These are phyloP conservation scores for Thraustochytrium striatum DNA, from an alignment of 352 stramenopile genomes.

Conservation along the genomic window DNA sequence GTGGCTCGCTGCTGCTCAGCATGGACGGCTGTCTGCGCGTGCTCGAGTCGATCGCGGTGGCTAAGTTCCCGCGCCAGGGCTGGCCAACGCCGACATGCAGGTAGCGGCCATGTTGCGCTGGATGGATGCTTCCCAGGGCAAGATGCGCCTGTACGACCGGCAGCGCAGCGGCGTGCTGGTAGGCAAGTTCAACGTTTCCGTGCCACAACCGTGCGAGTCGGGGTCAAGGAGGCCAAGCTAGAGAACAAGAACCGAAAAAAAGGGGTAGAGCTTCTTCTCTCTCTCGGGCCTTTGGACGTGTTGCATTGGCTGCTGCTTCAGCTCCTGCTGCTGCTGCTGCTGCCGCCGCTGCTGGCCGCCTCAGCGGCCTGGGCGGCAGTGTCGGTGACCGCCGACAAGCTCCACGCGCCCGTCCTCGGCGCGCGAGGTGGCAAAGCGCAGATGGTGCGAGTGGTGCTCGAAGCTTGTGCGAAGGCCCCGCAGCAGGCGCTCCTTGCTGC, in stretches of 20 bases:
- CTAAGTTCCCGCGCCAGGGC: neutral
- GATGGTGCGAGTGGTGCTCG: constrained; percentile 32
- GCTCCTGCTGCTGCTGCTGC: too few species aligned
- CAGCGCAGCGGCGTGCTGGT: constrained; percentile 17
- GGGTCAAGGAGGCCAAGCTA: neutral
- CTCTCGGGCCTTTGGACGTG: too few species aligned
- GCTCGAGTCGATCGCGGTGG: neutral
- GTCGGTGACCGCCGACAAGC: neutral
- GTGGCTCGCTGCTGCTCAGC: neutral
- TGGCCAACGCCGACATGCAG: neutral
- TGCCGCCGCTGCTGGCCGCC: too few species aligned
- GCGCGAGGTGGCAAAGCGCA: constrained; percentile 24
- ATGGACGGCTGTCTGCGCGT: neutral
- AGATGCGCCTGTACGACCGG: constrained; percentile 10
- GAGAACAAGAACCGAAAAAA: neutral
- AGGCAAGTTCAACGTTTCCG: constrained; percentile 24
- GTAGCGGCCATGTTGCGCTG: constrained; percentile 27
- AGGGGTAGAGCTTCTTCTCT: too few species aligned
- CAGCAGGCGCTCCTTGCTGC: neutral
- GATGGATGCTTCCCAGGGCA: constrained; percentile 39
- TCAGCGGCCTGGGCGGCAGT: too few species aligned
- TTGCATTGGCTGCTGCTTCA: too few species aligned
- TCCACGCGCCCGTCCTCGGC: constrained; percentile 3
- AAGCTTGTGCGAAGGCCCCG: constrained; percentile 22
- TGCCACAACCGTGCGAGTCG: neutral